These are phyloP conservation scores for Rasamsonia emersonii DNA, from an alignment of 2,329 filamentous ascomycete genomes.

Conservation along the genomic window DNA sequence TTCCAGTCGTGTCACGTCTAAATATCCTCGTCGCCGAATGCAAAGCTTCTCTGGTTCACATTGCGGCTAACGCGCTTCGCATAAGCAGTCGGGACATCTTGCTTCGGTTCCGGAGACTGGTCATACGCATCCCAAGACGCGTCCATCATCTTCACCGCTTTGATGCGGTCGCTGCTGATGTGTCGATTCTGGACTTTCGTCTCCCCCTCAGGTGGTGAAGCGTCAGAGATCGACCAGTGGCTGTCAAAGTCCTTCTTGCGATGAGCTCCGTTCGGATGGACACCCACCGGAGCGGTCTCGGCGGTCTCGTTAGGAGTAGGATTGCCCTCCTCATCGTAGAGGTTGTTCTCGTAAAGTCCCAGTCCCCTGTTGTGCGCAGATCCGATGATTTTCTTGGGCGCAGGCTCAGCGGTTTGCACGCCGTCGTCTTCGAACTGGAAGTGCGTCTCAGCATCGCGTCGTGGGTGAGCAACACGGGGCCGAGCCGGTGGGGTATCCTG, in stretches of 20 bases:
- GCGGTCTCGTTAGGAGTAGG: constrained; percentile 11
- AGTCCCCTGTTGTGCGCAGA: constrained; percentile 59
- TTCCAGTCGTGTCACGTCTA: too few species aligned
- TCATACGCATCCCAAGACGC: constrained; percentile 43
- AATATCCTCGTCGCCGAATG: constrained; percentile 32
- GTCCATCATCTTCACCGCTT: constrained; percentile 66
- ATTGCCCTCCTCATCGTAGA: constrained; percentile 56
- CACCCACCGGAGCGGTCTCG: constrained; percentile 45
- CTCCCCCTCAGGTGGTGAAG: constrained; percentile 17
- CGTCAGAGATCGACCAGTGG: constrained; percentile 69
- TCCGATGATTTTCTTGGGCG: constrained; percentile 28
- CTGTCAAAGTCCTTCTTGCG: constrained; percentile 67
- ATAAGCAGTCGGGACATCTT: constrained; percentile 13
- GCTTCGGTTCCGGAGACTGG: constrained; percentile 23
- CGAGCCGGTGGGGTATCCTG: constrained; percentile 36
- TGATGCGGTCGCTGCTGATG: constrained; percentile 53
- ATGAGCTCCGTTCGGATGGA: constrained; percentile 64
- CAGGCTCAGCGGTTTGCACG: constrained; percentile 45
- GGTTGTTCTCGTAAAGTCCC: constrained; percentile 67
- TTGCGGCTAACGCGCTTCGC: constrained; percentile 16
- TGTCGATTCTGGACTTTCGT: constrained; percentile 34
- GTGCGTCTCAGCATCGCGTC: constrained; percentile 71
- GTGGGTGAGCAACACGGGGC: constrained; percentile 55
- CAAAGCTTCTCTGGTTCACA: constrained; percentile 33
- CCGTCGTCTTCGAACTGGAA: constrained; percentile 77